Base-by-base conservation (phyloP, 306 rosid species). In the Vigna mungo region DNA sequence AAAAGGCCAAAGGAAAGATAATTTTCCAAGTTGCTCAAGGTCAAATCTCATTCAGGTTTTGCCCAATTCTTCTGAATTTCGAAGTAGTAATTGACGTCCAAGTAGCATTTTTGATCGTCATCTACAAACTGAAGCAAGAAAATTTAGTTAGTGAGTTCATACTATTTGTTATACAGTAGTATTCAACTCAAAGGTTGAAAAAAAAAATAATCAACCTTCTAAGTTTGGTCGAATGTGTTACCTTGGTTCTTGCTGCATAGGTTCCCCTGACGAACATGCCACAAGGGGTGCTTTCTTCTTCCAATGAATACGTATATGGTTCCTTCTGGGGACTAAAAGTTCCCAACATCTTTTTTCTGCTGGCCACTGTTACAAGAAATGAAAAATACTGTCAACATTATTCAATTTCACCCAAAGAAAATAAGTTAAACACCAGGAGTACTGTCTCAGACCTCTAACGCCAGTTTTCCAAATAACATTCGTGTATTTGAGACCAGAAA, bases 41-140 rank as follows among this genome's bases (percentile, higher is more conserved):
- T 49, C 3, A 68, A 66, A 64, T 51, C 69, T 88, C 80, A 89
- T 34, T 72, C 58, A 25, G 81, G 34, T 60, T 75, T 65, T 77
- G 90, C 76, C 93, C 96, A 90, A 12, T 84, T 83, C 93, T 88
- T 92, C 74, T 80, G 91, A 80, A 92, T 92, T 73, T 92, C 97
- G 61, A 92, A 92, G 87, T 80, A 71, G 92, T 90, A 92, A 44
- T 68, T 86, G 16, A 80, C 78, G 52, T 92, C 96, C 92, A 92
- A 74, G 76, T 88, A 86, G 85, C 96, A 92, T 74, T 87, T 92
- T 61, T 84, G 86, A 86, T 92, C 97, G 56, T 92, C 97, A 78
- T 92, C 97, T 82, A 88, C 81, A 78, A 90, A 90, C 97, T 92
- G 90, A 39, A 54, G 14, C 54, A 61, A 78, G 15, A 68, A 67